phyloP scores from a whole-genome alignment of 108 stramenopile genomes.

The Nitzschia sp. region DNA sequence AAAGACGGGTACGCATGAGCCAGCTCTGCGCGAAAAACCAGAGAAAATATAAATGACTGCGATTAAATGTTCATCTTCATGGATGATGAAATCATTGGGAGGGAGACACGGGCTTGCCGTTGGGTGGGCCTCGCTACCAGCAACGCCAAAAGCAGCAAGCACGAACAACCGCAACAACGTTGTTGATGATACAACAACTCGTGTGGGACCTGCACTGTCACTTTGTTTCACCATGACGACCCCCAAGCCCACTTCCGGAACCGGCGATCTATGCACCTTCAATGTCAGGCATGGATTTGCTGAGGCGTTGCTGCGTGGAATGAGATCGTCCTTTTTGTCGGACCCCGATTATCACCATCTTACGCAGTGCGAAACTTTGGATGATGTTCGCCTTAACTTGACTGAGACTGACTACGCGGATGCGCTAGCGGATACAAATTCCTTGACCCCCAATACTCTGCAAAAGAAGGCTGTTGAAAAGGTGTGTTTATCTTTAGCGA shows the following conservation, averaged over 20 bases:
- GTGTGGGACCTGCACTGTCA: conserved; percentile 2
- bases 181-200: conserved; percentile 3
- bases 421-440: conserved; percentile 79
- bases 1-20: not conserved
- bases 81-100: conserved; percentile 10
- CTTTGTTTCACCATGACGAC: conserved; percentile 40
- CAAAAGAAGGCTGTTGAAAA: conserved; percentile 89
- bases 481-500: conserved; percentile 50
- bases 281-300: conserved; percentile 97
- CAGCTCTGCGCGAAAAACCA: not conserved
- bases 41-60: no score
- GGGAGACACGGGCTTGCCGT: conserved; percentile 4
- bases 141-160: not conserved
- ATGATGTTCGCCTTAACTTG: conserved; percentile 96
- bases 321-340: conserved; percentile 91
- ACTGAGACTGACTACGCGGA: conserved; percentile 97
- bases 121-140: conserved; percentile 8
- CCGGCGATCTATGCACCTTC: conserved; percentile 90
- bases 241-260: conserved; percentile 49
- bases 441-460: conserved; percentile 77
- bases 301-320: conserved; percentile 95
- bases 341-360: conserved; percentile 95
- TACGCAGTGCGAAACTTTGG: conserved; percentile 95
- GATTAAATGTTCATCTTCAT: conserved; percentile 2
- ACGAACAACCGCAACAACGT: not conserved